phyloP scores from a whole-genome alignment of 2,329 filamentous ascomycete genomes.

The Sphaerulina vaccinii region DNA sequence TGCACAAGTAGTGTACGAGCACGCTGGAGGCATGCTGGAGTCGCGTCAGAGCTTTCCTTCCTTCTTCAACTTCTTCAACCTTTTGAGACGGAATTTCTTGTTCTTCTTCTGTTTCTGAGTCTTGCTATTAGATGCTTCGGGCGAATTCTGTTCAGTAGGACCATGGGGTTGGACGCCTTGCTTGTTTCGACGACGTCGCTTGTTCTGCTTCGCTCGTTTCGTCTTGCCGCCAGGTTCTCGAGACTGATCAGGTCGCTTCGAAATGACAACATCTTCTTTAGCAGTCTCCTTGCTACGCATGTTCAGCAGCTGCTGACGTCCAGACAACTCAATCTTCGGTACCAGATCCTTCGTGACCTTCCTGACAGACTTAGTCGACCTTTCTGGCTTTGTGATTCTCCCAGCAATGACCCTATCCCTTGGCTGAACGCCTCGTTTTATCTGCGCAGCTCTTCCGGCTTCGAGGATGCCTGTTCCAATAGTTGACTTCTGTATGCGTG shows the following conservation, averaged over 20 bases:
- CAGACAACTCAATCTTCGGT: not conserved
- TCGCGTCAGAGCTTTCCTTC: not conserved
- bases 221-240: not conserved
- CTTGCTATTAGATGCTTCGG: too few species aligned
- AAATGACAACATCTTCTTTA: not conserved
- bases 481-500: not conserved
- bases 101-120: not conserved
- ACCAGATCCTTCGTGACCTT: not conserved
- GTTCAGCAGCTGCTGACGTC: not conserved
- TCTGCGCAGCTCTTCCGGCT: not conserved
- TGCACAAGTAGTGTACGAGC: not conserved
- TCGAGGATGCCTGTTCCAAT: not conserved
- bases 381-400: not conserved
- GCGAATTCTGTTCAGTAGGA: too few species aligned
- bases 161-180: not conserved
- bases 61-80: not conserved
- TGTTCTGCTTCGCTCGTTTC: not conserved
- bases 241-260: not conserved
- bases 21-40: not conserved
- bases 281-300: not conserved
- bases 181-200: not conserved
- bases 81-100: not conserved
- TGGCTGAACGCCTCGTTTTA: not conserved
- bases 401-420: not conserved
- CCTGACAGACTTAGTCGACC: not conserved